Evolutionary conservation across 148 eudicot species (phyloP).

Genomic region (Fallopia convolvulus): DNA sequence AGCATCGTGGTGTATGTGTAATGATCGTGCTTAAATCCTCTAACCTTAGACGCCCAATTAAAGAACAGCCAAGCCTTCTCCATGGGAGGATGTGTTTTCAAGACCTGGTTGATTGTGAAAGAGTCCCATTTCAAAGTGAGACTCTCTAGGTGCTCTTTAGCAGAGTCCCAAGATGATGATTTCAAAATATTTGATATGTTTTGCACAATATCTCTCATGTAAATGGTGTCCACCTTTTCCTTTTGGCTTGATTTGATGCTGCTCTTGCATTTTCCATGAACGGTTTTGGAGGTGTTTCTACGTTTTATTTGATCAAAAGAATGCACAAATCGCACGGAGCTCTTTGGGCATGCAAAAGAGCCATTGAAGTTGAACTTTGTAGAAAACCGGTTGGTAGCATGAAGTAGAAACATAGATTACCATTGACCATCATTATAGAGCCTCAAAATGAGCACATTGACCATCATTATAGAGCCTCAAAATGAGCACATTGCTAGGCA

Average conservation of each 20-base stretch:
- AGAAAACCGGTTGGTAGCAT: constrained; percentile 15
- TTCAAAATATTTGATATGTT: constrained; percentile 51
- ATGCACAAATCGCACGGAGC: constrained; percentile 16
- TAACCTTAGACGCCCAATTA: constrained; percentile 54
- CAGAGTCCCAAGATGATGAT: constrained; percentile 59
- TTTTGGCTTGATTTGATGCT: constrained; percentile 18
- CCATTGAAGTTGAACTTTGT: constrained; percentile 3
- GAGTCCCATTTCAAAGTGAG: constrained; percentile 70
- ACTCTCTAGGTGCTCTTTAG: constrained; percentile 46
- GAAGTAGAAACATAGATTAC: constrained; percentile 28
- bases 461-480: background rate
- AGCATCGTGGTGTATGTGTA: constrained; percentile 83
- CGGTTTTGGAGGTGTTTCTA: constrained; percentile 17
- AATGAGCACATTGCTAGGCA: constrained; percentile 9
- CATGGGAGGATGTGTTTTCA: constrained; percentile 87
- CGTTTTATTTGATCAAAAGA: constrained; percentile 14
- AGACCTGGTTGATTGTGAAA: constrained; percentile 67
- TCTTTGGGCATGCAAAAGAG: constrained; percentile 6
- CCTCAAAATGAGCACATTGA: constrained; percentile 2
- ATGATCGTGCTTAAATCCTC: constrained; percentile 69
- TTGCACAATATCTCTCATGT: constrained; percentile 38
- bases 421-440: background rate
- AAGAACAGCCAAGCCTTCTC: constrained; percentile 87
- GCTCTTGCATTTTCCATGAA: constrained; percentile 16
- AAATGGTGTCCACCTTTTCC: constrained; percentile 33